Evolutionary conservation across 306 rosid species (phyloP), one percentile per base, ranked within the genome.

Genomic region (Rubus parviflorus): DNA sequence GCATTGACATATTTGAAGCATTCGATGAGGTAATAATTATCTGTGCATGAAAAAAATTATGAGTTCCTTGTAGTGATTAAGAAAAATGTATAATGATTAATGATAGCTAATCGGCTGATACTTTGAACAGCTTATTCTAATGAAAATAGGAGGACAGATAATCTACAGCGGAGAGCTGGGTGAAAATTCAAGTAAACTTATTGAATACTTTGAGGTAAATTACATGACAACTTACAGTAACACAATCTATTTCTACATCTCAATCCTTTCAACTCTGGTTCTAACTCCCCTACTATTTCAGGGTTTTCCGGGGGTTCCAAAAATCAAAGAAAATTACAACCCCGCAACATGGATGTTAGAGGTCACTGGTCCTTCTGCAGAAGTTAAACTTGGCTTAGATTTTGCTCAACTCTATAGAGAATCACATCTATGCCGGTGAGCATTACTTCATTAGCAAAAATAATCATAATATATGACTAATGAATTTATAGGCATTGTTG

Each of bases 91-190:
- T 30, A 30, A 30, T 30, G 35, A 30, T 30, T 30, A 30, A 30
- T 30, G 35, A 45, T 8, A 9, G 8, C 8, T 45, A 7, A 7
- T 12, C 1, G 12, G 8, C 11, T 8, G 48, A 45, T 15, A 2
- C 37, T 61, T 35, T 67, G 8, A 79, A 58, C 78, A 88, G 90
- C 74, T 88, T 22, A 20, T 88, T 64, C 69, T 88, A 73, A 62
- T 88, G 87, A 88, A 84, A 83, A 82, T 81, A 70, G 92, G 92
- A 61, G 92, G 92, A 43, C 81, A 81, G 77, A 42, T 81, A 30
- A 82, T 86, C 11, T 86, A 82, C 78, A 79, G 76, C 11, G 90
- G 92, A 67, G 87, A 81, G 61, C 86, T 86, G 12, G 90, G 92
- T 58, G 73, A 20, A 45, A 46, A 79, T 43, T 89, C 90, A 8